Evolutionary conservation across 2,329 filamentous ascomycete genomes (phyloP).

Genomic region (Orbilia javanica): DNA sequence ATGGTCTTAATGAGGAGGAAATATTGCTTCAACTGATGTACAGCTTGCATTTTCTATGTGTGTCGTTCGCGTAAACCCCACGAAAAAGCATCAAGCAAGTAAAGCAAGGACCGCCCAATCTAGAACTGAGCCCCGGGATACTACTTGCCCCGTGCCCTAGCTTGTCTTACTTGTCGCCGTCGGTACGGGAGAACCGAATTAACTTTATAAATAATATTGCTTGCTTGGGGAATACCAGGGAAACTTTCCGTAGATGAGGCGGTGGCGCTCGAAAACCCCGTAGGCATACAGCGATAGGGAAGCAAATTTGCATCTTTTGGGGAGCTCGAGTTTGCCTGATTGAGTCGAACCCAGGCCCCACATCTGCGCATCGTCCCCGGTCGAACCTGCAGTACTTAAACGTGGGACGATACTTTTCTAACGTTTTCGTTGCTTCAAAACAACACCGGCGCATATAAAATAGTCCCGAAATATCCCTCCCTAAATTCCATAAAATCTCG

Average conservation of each 20-base stretch:
- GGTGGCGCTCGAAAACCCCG: slow-evolving; percentile 30
- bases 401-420: slow-evolving; percentile 35
- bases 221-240: slow-evolving; percentile 14
- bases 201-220: slow-evolving; percentile 25
- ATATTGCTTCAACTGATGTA: slow-evolving; percentile 44
- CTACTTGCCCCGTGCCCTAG: slow-evolving; percentile 1
- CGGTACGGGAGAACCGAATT: slow-evolving; percentile 13
- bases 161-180: slow-evolving; percentile 1
- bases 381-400: slow-evolving; percentile 28
- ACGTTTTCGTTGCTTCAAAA: slow-evolving; percentile 25
- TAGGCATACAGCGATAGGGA: slow-evolving; percentile 18
- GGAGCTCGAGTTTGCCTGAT: slow-evolving; percentile 53
- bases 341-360: slow-evolving; percentile 30
- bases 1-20: slow-evolving; percentile 28
- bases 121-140: slow-evolving; percentile 16
- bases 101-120: slow-evolving; percentile 10
- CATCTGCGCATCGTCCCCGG: slow-evolving; percentile 19
- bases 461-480: slow-evolving; percentile 31
- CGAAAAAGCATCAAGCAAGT: slow-evolving; percentile 20
- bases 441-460: slow-evolving; percentile 43
- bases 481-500: slow-evolving; percentile 22
- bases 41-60: slow-evolving; percentile 23
- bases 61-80: slow-evolving; percentile 34
- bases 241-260: slow-evolving; percentile 19
- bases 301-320: slow-evolving; percentile 39